These are phyloP conservation scores for Groenewaldozyma sp. DNA, from an alignment of 1,139 yeast genomes.

Conservation along the genomic window DNA sequence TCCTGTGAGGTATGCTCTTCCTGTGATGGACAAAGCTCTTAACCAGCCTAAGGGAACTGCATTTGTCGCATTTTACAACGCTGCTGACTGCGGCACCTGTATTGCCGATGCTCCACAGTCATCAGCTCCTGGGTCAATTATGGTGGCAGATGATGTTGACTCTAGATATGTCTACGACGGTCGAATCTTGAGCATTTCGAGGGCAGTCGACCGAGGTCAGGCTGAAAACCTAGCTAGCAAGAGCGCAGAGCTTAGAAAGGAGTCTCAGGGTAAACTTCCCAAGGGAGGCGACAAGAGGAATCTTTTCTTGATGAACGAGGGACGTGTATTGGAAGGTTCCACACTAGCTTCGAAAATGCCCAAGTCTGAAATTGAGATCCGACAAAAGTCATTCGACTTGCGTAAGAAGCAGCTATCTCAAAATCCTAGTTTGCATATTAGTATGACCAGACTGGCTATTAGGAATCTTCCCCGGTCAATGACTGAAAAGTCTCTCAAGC, in stretches of 20 bases:
- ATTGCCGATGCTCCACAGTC: conserved; percentile 68
- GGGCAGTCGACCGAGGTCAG: conserved; percentile 82
- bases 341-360: conserved; percentile 64
- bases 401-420: conserved; percentile 86
- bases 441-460: conserved; percentile 87
- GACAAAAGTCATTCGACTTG: conserved; percentile 79
- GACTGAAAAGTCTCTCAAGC: conserved; percentile 81
- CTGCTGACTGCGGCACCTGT: conserved; percentile 59
- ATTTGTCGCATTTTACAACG: conserved; percentile 71
- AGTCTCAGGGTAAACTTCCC: conserved; percentile 70
- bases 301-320: conserved; percentile 81
- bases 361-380: conserved; percentile 68
- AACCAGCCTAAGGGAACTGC: conserved; percentile 93
- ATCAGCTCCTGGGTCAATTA: conserved; percentile 58
- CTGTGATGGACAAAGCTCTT: conserved; percentile 78
- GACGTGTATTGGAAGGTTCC: conserved; percentile 75
- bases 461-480: conserved; percentile 90
- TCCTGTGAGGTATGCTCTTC: conserved; percentile 81
- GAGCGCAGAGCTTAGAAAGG: conserved; percentile 64
- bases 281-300: conserved; percentile 77
- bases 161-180: conserved; percentile 89
- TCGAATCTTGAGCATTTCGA: conserved; percentile 70
- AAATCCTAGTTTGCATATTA: conserved; percentile 83
- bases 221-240: conserved; percentile 69
- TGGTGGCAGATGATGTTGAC: conserved; percentile 86